Percentiles rank a stretch among this genome's conserved stretches.
Conservation (phyloP, 163 green algal species). For the Coccomyxa subellipsoidea region DNA sequence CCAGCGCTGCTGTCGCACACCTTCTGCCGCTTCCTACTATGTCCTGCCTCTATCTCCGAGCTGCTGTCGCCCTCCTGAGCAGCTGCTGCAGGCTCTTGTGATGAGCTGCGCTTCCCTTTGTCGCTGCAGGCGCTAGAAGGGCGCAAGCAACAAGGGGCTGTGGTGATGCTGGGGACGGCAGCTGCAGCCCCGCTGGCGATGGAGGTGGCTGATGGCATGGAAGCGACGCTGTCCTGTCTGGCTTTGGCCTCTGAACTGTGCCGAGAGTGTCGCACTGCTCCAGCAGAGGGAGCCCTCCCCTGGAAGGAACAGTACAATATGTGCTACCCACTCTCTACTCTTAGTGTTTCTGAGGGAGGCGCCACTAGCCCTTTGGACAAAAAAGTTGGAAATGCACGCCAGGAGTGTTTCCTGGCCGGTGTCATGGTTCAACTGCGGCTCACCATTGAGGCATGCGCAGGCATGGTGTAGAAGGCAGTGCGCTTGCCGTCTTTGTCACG, state of each 20-base stretch:
- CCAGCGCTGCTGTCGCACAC: neutral
- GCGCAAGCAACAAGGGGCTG: neutral
- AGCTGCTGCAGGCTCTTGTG: neutral
- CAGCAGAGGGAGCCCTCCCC: neutral
- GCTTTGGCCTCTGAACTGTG: neutral
- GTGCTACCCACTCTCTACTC: too few relatives aligned
- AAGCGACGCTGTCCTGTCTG: neutral
- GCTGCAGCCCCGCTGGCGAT: neutral
- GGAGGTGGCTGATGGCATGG: neutral
- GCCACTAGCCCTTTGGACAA: too few relatives aligned
- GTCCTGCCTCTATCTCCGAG: neutral
- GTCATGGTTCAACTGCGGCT: neutral
- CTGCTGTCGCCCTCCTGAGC: neutral
- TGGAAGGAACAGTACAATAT: neutral
- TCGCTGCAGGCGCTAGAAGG: neutral
- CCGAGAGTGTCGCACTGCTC: neutral
- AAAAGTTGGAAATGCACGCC: too few relatives aligned
- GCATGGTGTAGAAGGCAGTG: constrained; percentile 35
- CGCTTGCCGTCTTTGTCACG: constrained; percentile 7
- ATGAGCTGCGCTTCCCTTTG: neutral
- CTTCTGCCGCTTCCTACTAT: neutral
- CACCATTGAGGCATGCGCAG: neutral
- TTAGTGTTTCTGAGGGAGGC: too few relatives aligned
- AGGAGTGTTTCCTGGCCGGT: neutral
- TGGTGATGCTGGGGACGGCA: too few relatives aligned